A percentile compares a stretch with the other conserved stretches of the same genome.
These are phyloP conservation scores for Quercus aquifolioides DNA, from an alignment of 306 rosid species.

Conservation along the genomic window DNA sequence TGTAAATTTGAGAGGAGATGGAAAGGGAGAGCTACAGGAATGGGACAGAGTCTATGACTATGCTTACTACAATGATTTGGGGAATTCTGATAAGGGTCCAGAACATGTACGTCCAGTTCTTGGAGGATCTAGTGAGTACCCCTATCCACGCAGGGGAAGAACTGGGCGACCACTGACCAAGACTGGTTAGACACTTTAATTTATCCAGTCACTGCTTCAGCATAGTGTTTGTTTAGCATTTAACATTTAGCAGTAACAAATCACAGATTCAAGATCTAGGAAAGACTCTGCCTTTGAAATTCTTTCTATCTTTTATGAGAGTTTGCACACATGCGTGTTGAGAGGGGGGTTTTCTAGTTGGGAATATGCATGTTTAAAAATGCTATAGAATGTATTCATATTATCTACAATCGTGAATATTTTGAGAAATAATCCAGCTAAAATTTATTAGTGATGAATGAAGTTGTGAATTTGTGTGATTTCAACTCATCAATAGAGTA, in stretches of 20 bases:
- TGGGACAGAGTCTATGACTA: slow-evolving; percentile 77
- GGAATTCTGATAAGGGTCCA: slow-evolving; percentile 39
- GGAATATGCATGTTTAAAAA: not conserved
- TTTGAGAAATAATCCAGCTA: not conserved
- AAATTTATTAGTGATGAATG: not conserved
- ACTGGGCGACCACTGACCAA: slow-evolving; percentile 52
- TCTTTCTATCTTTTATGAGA: not conserved
- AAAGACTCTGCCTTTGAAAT: not conserved
- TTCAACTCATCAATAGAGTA: not conserved
- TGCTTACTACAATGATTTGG: slow-evolving; percentile 75
- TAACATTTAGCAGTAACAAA: not conserved
- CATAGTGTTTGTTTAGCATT: not conserved
- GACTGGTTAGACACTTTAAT: slow-evolving; percentile 36
- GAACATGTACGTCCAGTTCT: slow-evolving; percentile 54
- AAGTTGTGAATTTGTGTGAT: not conserved
- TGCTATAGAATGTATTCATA: not conserved
- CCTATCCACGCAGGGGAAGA: slow-evolving; percentile 87
- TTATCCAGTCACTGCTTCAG: not conserved
- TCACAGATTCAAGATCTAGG: not conserved
- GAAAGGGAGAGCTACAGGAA: slow-evolving; percentile 63
- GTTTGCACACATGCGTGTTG: not conserved
- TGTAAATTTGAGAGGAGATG: slow-evolving; percentile 58
- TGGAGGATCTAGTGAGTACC: slow-evolving; percentile 55
- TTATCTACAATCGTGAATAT: not conserved
- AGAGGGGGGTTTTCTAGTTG: not conserved